Evolutionary conservation across 1,284 basidiomycete species (phyloP), one percentile per base, ranked within the genome.

Genomic region (Leccinum fallax): DNA sequence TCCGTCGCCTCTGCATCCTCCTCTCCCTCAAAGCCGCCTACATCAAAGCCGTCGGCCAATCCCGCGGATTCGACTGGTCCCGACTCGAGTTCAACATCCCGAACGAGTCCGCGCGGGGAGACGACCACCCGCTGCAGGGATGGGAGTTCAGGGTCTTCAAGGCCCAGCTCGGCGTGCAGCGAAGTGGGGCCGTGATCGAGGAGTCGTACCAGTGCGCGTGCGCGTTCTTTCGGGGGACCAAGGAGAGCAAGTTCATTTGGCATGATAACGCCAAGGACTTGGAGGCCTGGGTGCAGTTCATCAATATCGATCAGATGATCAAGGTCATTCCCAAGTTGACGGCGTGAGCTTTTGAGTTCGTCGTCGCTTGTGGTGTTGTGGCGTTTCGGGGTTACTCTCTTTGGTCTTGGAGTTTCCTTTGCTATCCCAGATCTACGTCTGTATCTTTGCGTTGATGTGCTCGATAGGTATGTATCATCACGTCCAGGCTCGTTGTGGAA

Each of bases 101-200:
- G 0, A 80, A 81, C 32, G 78, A 84, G 63, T 80, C 74, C 8
- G 87, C 87, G 13, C 80, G 75, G 1, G 88, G 87, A 2, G 92
- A 93, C 72, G 84, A 84, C 3, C 81, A 84, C 57, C 81, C 84
- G 0, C 77, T 93, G 1, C 79, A 81, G 19, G 91, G 92, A 0
- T 93, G 91, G 91, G 92, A 93, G 71, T 93, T 93, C 75, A 83
- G 91, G 11, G 78, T 92, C 38, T 93, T 90, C 81, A 83, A 83
- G 63, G 83, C 88, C n/a, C 82, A 84, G 58, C 80, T 91, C 16
- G 88, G 87, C 19, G 85, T 90, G 0, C 83, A 84, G 6, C 80
- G 86, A 4, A 73, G 77, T 49, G 81, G 81, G 10, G 68, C 79
- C 26, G 76, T 88, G 24, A 79, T 86, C 55, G 80, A 85, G 64